These are phyloP conservation scores for Boletus sp. DNA, from an alignment of 1,284 basidiomycete genomes.

Conservation along the genomic window DNA sequence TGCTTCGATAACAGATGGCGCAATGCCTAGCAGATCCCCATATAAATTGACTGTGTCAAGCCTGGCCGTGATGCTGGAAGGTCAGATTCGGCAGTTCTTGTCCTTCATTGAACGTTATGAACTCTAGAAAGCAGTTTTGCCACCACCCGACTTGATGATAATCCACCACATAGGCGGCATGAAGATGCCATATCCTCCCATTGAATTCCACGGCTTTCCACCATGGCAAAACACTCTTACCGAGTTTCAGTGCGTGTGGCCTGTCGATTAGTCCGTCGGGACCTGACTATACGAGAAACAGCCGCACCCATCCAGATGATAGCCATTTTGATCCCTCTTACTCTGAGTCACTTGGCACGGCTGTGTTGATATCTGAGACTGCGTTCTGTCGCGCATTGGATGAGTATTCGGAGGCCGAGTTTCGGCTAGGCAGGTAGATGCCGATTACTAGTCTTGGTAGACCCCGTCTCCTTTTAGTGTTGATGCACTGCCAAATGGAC, in stretches of 20 bases:
- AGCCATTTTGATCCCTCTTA: neutral
- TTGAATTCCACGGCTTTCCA: conserved; percentile 69
- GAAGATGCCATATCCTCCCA: conserved; percentile 38
- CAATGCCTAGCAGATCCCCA: conserved; percentile 8
- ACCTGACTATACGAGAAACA: conserved; percentile 15
- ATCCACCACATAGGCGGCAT: conserved; percentile 52
- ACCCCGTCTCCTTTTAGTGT: neutral
- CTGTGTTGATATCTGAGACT: conserved; percentile 42
- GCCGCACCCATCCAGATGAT: conserved; percentile 25
- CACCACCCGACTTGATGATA: conserved; percentile 72
- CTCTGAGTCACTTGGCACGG: neutral
- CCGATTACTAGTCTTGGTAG: neutral
- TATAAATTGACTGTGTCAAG: conserved; percentile 42
- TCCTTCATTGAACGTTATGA: conserved; percentile 7
- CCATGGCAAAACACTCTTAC: conserved; percentile 76
- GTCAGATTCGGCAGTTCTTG: conserved; percentile 34
- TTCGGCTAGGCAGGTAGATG: conserved; percentile 65
- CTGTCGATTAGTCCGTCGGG: neutral
- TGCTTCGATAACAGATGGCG: conserved; percentile 1
- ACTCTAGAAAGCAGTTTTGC: conserved; percentile 43
- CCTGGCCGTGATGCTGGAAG: conserved; percentile 55
- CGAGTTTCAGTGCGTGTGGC: conserved; percentile 62
- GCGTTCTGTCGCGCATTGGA: conserved; percentile 66
- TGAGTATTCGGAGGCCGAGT: conserved; percentile 64
- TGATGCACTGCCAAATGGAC: neutral